Base-by-base conservation (phyloP, 345 rosid genomes). In the Lumnitzera racemosa region DNA sequence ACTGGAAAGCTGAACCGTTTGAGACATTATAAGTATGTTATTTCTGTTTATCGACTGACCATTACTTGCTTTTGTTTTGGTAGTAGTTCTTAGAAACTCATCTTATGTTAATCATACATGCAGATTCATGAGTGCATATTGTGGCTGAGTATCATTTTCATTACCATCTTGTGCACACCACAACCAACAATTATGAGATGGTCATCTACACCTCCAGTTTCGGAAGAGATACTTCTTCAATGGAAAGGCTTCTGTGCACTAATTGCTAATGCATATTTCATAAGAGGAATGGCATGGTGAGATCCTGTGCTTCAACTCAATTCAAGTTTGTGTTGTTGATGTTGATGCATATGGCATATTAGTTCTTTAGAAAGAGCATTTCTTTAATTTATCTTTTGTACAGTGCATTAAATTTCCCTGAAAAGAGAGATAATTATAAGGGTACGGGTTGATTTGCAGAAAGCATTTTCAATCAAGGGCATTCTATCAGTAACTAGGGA, bases 211-310 rank as follows among this genome's bases (percentile, higher is more conserved):
- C 75, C 90, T 14, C 71, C 92, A 0, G 96, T 85, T 46, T 85
- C 96, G 0, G 82, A 80, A 59, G 85, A 86, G 51, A 74, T 68
- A 53, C 79, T 71, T 57, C 71, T 69, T 52, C 73, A 73, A n/a
- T 89, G 96, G 95, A 83, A 82, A 76, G 98, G 98, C 63, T 91
- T 91, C 69, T 89, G 95, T 61, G 92, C 92, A 24, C 74, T 91
- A 47, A 91, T 91, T 66, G 96, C 96, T 65, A 87, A 91, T 72
- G 96, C 96, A 58, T 91, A 87, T 70, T 91, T 65, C 62, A 20
- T 82, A 5, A 77, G 78, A 66, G 96, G 92, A 75, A 91, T 87
- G 98, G 96, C 96, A 65, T 91, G 98, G 98, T 87, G 61, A 89
- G 90, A 15, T 43, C 10, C 43, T 36, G 43, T 36, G 43, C 43